A percentile compares a stretch with the other conserved stretches of the same genome.
phyloP scores from a whole-genome alignment of 2,329 filamentous ascomycete species.

The Xylariaceae sp. region DNA sequence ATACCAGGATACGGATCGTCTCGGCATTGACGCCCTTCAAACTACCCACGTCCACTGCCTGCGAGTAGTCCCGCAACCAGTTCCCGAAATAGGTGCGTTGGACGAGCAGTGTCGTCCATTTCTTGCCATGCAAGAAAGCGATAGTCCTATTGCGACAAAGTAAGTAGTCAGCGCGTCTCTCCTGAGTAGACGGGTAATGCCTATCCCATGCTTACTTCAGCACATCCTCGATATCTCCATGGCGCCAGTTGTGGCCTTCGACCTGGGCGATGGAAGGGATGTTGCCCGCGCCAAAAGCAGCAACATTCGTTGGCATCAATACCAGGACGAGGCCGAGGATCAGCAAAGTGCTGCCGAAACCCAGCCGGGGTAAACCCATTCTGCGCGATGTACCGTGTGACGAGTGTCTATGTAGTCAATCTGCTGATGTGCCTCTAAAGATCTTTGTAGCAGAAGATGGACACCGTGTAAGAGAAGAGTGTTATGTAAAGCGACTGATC shows the following conservation, averaged over 20 bases:
- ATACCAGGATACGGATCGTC: conserved; percentile 73
- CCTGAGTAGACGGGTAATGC: not conserved
- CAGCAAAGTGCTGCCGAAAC: conserved; percentile 49
- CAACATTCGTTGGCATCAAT: conserved; percentile 50
- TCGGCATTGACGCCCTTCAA: conserved; percentile 73
- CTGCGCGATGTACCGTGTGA: conserved; percentile 1
- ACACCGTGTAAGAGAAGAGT: no score
- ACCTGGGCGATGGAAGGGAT: conserved; percentile 60
- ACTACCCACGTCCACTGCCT: conserved; percentile 75
- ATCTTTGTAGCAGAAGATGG: no score
- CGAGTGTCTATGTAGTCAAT: not conserved
- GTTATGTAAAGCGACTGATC: no score
- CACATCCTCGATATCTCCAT: conserved; percentile 77
- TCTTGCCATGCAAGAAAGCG: conserved; percentile 72
- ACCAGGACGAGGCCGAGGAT: conserved; percentile 48
- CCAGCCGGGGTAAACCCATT: conserved; percentile 45
- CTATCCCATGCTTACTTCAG: conserved; percentile 45
- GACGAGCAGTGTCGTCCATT: conserved; percentile 76
- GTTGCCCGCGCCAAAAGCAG: conserved; percentile 65
- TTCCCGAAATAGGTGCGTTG: conserved; percentile 81
- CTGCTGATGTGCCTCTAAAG: no score
- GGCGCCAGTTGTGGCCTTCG: conserved; percentile 64
- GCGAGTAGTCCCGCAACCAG: conserved; percentile 81
- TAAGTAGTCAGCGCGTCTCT: not conserved
- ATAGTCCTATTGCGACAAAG: conserved; percentile 42